A percentile compares a stretch with the other conserved stretches of the same genome.
These are phyloP conservation scores for Wickerhamomyces chaumierensis DNA, from an alignment of 805 yeast genomes.

Conservation along the genomic window DNA sequence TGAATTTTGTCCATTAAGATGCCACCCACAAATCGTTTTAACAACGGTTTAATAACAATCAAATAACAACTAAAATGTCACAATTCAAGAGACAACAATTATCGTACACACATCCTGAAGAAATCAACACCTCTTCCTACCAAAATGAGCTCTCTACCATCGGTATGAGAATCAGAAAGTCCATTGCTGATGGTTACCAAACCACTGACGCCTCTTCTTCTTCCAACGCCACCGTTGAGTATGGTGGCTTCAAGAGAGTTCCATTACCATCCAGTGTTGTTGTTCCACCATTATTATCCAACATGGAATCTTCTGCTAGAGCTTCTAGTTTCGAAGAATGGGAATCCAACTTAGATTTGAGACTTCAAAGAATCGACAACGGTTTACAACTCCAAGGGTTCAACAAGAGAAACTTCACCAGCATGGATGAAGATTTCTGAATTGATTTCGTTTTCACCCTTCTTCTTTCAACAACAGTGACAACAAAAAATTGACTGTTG, in stretches of 20 bases:
- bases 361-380: constrained; percentile 23
- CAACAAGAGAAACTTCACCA: constrained; percentile 17
- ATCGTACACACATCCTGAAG: constrained; percentile 15
- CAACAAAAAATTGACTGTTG: not conserved
- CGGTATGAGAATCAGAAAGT: constrained; percentile 65
- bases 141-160: constrained; percentile 36
- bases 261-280: constrained; percentile 22
- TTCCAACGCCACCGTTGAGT: constrained; percentile 13
- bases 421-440: constrained; percentile 18
- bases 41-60: too few species aligned
- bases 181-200: constrained; percentile 52
- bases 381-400: constrained; percentile 12
- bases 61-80: constrained; percentile 12
- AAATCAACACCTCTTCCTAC: constrained; percentile 17
- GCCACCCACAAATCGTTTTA: too few species aligned
- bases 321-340: constrained; percentile 28
- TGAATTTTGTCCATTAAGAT: too few species aligned
- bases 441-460: not conserved
- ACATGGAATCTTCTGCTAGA: constrained; percentile 22
- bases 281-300: constrained; percentile 24
- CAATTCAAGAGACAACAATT: constrained; percentile 25
- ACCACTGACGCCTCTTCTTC: constrained; percentile 7
- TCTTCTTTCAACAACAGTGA: too few species aligned
- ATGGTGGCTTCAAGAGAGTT: constrained; percentile 23
- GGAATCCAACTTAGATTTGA: constrained; percentile 25